Conservation (phyloP, 371 early-diverging fungal species). For the Mortierella sp. region DNA sequence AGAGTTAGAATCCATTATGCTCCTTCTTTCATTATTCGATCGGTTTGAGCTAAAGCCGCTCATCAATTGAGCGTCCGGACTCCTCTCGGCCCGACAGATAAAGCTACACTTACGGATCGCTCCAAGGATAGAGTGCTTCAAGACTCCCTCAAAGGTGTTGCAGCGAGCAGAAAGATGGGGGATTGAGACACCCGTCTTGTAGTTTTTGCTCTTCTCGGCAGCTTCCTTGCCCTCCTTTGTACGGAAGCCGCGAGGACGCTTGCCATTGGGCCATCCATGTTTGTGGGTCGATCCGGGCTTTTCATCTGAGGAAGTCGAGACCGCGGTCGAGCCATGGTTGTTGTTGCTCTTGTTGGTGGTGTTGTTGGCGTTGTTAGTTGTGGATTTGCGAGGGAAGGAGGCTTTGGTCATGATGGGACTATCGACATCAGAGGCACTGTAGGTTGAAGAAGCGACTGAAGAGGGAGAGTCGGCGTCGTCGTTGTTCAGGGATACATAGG, state of each 20-base stretch:
- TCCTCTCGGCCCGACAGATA: too few relatives aligned
- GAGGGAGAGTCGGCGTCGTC: background rate
- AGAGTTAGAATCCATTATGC: background rate
- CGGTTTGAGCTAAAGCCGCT: too few relatives aligned
- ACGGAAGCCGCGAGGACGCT: conserved; percentile 46
- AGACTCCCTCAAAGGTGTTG: conserved; percentile 44
- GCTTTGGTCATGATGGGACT: conserved; percentile 44
- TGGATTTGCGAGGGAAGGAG: conserved; percentile 10
- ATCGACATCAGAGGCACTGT: conserved; percentile 32
- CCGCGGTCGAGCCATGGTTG: background rate
- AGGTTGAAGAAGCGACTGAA: conserved; percentile 32
- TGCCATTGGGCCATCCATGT: conserved; percentile 53
- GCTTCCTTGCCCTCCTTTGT: conserved; percentile 51
- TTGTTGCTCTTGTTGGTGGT: background rate
- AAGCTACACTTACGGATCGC: conserved; percentile 46
- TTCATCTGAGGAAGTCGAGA: background rate
- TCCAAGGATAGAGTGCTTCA: conserved; percentile 48
- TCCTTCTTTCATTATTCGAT: background rate
- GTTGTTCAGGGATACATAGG: conserved; percentile 33
- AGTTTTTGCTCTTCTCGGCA: conserved; percentile 46
- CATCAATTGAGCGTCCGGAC: background rate
- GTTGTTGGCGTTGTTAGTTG: background rate
- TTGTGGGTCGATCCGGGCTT: conserved; percentile 22
- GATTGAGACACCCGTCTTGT: conserved; percentile 45
- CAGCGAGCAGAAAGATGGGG: conserved; percentile 49